These are phyloP conservation scores for Leccinum subtestaceum DNA, from an alignment of 768 basidiomycete species.

Conservation along the genomic window DNA sequence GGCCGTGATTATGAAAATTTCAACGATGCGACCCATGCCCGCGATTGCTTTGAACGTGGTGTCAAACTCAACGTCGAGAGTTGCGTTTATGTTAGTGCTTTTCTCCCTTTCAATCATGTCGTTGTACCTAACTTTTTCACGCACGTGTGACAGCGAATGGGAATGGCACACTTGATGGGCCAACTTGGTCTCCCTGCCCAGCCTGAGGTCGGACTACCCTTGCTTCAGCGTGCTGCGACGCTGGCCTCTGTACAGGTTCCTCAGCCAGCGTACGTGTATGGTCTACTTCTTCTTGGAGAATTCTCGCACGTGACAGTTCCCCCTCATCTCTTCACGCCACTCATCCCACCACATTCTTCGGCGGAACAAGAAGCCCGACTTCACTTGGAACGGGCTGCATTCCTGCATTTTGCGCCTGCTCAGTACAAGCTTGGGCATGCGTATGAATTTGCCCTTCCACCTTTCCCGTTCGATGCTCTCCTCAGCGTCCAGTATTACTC, in stretches of 20 bases:
- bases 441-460: slow-evolving; percentile 86
- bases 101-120: neutral
- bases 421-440: slow-evolving; percentile 93
- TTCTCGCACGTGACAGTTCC: slow-evolving; percentile 65
- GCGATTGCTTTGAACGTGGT: slow-evolving; percentile 85
- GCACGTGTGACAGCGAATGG: slow-evolving; percentile 61
- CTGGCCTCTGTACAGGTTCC: slow-evolving; percentile 73
- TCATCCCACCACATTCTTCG: slow-evolving; percentile 50
- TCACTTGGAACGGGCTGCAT: slow-evolving; percentile 83
- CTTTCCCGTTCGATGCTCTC: slow-evolving; percentile 84
- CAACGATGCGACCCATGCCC: slow-evolving; percentile 68
- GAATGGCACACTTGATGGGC: slow-evolving; percentile 88
- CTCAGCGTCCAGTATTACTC: slow-evolving; percentile 89
- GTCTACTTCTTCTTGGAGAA: slow-evolving; percentile 82
- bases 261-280: slow-evolving; percentile 86
- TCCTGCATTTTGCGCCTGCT: slow-evolving; percentile 77
- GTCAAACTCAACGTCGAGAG: slow-evolving; percentile 70
- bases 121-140: slow-evolving; percentile 6
- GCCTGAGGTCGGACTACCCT: slow-evolving; percentile 57
- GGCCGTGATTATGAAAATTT: slow-evolving; percentile 92
- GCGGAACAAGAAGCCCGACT: slow-evolving; percentile 61
- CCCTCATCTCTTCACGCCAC: slow-evolving; percentile 48
- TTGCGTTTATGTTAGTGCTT: slow-evolving; percentile 68
- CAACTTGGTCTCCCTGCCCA: slow-evolving; percentile 68
- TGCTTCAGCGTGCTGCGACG: slow-evolving; percentile 76